These are phyloP conservation scores for Trichocladium antarcticum DNA, from an alignment of 495 filamentous ascomycete species.

Conservation along the genomic window DNA sequence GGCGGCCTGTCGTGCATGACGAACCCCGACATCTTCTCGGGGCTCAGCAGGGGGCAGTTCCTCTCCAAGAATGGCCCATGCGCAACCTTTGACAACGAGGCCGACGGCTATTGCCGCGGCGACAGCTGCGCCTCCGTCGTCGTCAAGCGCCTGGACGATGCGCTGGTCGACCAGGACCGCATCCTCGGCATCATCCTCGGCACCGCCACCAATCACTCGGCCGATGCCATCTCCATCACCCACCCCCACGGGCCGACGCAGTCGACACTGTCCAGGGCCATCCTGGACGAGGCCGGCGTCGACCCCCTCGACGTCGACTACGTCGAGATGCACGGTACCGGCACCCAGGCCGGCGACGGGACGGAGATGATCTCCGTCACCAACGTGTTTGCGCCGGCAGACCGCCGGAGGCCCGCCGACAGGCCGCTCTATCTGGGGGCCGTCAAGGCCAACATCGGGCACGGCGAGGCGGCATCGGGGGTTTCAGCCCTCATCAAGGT, in stretches of 20 bases:
- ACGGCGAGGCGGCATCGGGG: conserved; percentile 82
- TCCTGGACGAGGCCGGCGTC: conserved; percentile 57
- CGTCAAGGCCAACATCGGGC: conserved; percentile 81
- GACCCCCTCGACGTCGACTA: conserved; percentile 68
- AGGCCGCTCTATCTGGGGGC: conserved; percentile 73
- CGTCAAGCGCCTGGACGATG: conserved; percentile 66
- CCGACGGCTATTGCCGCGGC: conserved; percentile 68
- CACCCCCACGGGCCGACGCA: conserved; percentile 68
- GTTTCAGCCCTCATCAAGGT: conserved; percentile 75
- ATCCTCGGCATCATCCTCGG: conserved; percentile 58
- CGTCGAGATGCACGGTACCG: conserved; percentile 85
- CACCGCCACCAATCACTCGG: conserved; percentile 64
- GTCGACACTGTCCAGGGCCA: conserved; percentile 53
- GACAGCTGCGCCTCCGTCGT: conserved; percentile 62
- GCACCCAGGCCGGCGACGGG: conserved; percentile 71
- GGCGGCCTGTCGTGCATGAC: conserved; percentile 73
- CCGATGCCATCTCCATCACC: conserved; percentile 70
- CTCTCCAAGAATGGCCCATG: conserved; percentile 69
- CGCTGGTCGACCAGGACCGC: conserved; percentile 60
- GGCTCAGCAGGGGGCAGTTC: conserved; percentile 75
- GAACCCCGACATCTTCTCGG: conserved; percentile 76
- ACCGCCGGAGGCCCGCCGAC: conserved; percentile 50
- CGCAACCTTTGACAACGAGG: conserved; percentile 65
- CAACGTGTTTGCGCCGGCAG: conserved; percentile 66
- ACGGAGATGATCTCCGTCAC: conserved; percentile 71